Base-by-base conservation (phyloP, 306 rosid species). In the Neltuma alba region DNA sequence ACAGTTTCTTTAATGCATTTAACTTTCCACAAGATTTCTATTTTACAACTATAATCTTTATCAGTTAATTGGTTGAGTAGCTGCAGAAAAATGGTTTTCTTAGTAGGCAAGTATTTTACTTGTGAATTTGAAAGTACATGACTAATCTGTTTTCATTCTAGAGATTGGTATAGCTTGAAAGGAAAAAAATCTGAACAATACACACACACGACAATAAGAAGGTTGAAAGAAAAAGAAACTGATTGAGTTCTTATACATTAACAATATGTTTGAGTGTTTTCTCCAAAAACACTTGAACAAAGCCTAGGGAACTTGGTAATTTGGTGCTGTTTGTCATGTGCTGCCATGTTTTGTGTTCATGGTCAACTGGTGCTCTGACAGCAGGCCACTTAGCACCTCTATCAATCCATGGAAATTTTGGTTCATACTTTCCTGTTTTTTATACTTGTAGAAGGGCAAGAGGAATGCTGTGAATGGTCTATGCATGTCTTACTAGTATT, bases 41-140 rank as follows among this genome's bases (percentile, higher is more conserved):
- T 66, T 80, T 28, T 33, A 40, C 42, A 67, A 54, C 63, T 72
- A 64, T 55, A 44, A 65, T 70, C 16, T 31, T 63, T 12, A 28
- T 57, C 12, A 44, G 50, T 72, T 57, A 44, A 65, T 72, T 44
- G 66, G 25, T 76, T 78, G 30, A 54, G 72, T 50, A 45, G 37
- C 36, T 71, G 36, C 61, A 21, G 74, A 80, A 21, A 58, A 47
- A 30, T 54, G 13, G 77, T 20, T 28, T 64, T 36, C 54, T 37
- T 4, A 54, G 2, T 50, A 20, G 58, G 57, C 42, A 20, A 55
- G 20, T 70, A 71, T 50, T 80, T 36, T 21, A 36, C 60, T 36
- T 55, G 25, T 48, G 30, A 58, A 75, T 70, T 30, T 38, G 62
- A 47, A 64, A 79, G 7, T 69, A 70, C 41, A 45, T 70, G 38